These are phyloP conservation scores for Polygonum aviculare DNA, from an alignment of 148 eudicot species.

Conservation along the genomic window DNA sequence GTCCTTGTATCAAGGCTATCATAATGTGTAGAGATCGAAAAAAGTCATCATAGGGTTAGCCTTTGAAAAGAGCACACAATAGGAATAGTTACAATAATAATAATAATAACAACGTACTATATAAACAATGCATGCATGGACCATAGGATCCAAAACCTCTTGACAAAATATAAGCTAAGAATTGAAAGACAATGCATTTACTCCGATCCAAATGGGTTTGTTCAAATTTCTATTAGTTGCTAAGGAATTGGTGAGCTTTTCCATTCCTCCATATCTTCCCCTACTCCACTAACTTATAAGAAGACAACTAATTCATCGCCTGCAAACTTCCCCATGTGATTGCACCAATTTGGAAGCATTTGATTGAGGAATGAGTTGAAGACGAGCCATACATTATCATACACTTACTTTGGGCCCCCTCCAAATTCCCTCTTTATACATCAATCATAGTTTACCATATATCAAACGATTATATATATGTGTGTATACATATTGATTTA, in stretches of 20 bases:
- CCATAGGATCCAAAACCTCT: not conserved
- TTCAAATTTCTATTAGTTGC: constrained; percentile 2
- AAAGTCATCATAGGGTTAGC: no score
- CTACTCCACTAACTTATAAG: not conserved
- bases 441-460: not conserved
- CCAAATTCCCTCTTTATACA: not conserved
- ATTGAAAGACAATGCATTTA: not conserved
- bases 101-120: no score
- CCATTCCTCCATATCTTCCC: not conserved
- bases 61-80: no score
- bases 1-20: no score
- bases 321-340: not conserved
- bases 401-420: not conserved
- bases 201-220: not conserved
- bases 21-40: no score
- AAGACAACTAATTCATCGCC: not conserved
- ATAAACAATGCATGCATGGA: no score
- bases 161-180: not conserved
- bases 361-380: not conserved
- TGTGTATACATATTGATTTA: no score
- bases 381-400: not conserved
- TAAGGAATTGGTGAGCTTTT: not conserved
- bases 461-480: no score
- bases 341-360: not conserved
- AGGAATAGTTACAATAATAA: no score